Evolutionary conservation across 2,329 filamentous ascomycete genomes (phyloP).

Genomic region (Neofusicoccum parvum): DNA sequence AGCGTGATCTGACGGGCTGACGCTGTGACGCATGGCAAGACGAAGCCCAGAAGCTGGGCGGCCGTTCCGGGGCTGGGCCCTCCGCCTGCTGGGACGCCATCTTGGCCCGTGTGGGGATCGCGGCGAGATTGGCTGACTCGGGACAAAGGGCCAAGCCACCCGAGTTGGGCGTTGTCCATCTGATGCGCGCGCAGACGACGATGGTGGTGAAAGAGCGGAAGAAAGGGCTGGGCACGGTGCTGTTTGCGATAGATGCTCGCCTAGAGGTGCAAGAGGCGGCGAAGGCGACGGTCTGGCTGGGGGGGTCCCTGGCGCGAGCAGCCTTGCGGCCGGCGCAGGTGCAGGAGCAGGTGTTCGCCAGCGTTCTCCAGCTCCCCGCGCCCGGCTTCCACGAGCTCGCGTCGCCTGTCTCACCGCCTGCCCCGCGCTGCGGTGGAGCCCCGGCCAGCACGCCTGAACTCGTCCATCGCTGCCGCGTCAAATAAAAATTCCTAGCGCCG

Average conservation of each 20-base stretch:
- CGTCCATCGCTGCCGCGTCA: not conserved
- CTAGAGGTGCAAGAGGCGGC: not conserved
- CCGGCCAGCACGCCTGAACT: not conserved
- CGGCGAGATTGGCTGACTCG: slow-evolving; percentile 7
- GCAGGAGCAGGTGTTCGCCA: too few species aligned
- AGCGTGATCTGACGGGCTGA: slow-evolving; percentile 16
- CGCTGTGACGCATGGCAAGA: slow-evolving; percentile 11
- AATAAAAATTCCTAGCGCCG: not conserved
- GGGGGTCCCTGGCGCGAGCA: not conserved
- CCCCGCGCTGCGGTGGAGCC: too few species aligned
- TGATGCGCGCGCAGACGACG: not conserved
- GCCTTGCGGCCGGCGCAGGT: too few species aligned
- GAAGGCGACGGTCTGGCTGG: not conserved
- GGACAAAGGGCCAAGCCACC: slow-evolving; percentile 16
- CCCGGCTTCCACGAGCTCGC: too few species aligned
- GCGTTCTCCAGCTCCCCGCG: too few species aligned
- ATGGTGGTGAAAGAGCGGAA: not conserved
- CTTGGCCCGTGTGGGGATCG: not conserved
- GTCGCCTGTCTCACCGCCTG: too few species aligned
- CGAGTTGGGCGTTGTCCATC: slow-evolving; percentile 3
- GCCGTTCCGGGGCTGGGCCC: slow-evolving; percentile 6
- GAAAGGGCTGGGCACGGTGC: not conserved
- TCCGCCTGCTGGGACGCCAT: not conserved
- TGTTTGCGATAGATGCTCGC: slow-evolving; percentile 8
- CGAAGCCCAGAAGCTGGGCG: slow-evolving; percentile 6